phyloP scores from a whole-genome alignment of 192 early-diverging fungal genomes.

The Gonapodya sp. region DNA sequence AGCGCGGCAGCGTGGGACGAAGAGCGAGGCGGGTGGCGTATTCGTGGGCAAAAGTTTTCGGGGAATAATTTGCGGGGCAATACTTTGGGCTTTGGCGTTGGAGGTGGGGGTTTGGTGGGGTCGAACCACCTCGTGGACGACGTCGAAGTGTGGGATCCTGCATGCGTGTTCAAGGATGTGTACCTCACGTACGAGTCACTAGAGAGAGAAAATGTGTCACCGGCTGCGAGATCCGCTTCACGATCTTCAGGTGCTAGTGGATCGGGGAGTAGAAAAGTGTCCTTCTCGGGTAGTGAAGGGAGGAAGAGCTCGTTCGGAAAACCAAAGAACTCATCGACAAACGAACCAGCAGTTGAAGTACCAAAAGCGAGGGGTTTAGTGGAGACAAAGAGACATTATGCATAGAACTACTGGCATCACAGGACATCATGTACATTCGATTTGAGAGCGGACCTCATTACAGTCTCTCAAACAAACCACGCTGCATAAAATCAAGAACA shows the following conservation, averaged over 20 bases:
- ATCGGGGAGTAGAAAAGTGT: conserved; percentile 13
- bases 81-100: neutral
- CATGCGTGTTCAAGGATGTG: conserved; percentile 44
- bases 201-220: conserved; percentile 8
- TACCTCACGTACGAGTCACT: conserved; percentile 37
- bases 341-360: conserved; percentile 13
- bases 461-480: too few relatives aligned
- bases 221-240: neutral
- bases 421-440: too few relatives aligned
- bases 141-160: conserved; percentile 37
- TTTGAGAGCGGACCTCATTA: too few relatives aligned
- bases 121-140: conserved; percentile 22
- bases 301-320: conserved; percentile 4
- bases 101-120: neutral
- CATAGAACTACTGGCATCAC: too few relatives aligned
- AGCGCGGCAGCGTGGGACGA: neutral
- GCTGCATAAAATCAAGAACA: neutral
- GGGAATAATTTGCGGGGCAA: conserved; percentile 2
- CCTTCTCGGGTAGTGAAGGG: neutral
- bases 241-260: neutral
- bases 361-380: conserved; percentile 24
- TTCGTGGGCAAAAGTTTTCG: neutral
- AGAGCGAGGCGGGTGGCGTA: neutral
- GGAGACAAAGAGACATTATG: conserved; percentile 24
- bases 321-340: conserved; percentile 1